These are phyloP conservation scores for Chalciporus sphaerocephalus DNA, from an alignment of 768 basidiomycete species.

Conservation along the genomic window DNA sequence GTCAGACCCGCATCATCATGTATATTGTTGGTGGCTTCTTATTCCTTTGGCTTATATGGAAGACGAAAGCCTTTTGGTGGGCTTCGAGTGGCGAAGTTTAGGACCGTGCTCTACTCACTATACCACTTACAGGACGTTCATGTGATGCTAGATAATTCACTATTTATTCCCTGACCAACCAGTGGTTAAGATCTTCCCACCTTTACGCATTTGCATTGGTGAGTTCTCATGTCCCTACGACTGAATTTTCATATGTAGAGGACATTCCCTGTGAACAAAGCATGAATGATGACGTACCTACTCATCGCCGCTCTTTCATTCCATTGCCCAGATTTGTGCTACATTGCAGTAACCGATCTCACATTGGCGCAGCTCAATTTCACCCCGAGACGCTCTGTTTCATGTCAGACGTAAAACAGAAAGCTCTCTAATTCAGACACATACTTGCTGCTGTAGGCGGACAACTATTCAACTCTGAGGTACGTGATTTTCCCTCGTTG, in stretches of 20 bases:
- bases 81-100: conserved; percentile 16
- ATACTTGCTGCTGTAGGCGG: too few species aligned
- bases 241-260: too few species aligned
- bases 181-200: neutral
- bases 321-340: neutral
- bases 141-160: conserved; percentile 6
- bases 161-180: neutral
- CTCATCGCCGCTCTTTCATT: neutral
- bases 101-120: neutral
- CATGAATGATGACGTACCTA: too few species aligned
- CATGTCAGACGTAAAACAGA: too few species aligned
- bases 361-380: too few species aligned
- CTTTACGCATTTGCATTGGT: neutral
- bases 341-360: too few species aligned
- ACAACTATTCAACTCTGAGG: too few species aligned
- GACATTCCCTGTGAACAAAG: too few species aligned
- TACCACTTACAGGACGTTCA: neutral
- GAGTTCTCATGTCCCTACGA: neutral
- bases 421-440: neutral
- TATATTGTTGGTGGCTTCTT: conserved; percentile 55
- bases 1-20: conserved; percentile 64
- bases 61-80: conserved; percentile 49
- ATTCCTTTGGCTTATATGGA: conserved; percentile 52
- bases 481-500: too few species aligned
- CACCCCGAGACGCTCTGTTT: too few species aligned